phyloP scores from a whole-genome alignment of 2,329 filamentous ascomycete species.

The Leptodontidium sp. region DNA sequence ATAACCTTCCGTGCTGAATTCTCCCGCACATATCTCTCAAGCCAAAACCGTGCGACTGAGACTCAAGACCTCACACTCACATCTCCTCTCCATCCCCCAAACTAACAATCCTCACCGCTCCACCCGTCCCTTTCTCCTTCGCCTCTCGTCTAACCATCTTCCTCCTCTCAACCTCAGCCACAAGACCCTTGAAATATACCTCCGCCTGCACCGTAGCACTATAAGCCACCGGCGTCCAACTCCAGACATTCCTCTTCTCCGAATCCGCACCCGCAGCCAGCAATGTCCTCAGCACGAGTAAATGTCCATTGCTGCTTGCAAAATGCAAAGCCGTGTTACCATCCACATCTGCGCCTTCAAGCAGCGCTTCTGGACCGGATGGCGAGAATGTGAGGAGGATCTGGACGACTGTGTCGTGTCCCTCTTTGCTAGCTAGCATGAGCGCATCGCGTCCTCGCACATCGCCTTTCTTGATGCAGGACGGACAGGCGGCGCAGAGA shows the following conservation, averaged over 20 bases:
- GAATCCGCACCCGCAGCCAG: slow-evolving; percentile 82
- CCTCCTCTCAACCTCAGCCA: slow-evolving; percentile 74
- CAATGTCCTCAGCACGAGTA: slow-evolving; percentile 79
- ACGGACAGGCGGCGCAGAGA: slow-evolving; percentile 69
- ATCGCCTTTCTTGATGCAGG: slow-evolving; percentile 62
- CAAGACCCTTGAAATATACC: slow-evolving; percentile 81
- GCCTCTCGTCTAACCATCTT: slow-evolving; percentile 53
- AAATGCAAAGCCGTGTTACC: slow-evolving; percentile 92
- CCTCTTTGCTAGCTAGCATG: slow-evolving; percentile 68
- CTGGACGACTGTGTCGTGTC: slow-evolving; percentile 71
- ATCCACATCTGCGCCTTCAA: slow-evolving; percentile 68
- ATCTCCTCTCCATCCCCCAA: slow-evolving; percentile 30
- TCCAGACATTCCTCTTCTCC: slow-evolving; percentile 75
- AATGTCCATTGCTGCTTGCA: slow-evolving; percentile 81
- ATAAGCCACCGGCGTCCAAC: slow-evolving; percentile 86
- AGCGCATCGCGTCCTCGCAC: slow-evolving; percentile 75
- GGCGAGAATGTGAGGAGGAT: slow-evolving; percentile 69
- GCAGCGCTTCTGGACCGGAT: slow-evolving; percentile 31
- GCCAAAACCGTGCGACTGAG: not conserved
- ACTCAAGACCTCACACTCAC: slow-evolving; percentile 2
- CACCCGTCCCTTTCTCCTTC: slow-evolving; percentile 38
- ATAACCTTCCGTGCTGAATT: not conserved
- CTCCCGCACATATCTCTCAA: not conserved
- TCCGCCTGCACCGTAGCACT: slow-evolving; percentile 84
- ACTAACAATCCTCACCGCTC: slow-evolving; percentile 39